Conservation (phyloP, 78 protist genomes). For the Dictyostelium firmibasis region DNA sequence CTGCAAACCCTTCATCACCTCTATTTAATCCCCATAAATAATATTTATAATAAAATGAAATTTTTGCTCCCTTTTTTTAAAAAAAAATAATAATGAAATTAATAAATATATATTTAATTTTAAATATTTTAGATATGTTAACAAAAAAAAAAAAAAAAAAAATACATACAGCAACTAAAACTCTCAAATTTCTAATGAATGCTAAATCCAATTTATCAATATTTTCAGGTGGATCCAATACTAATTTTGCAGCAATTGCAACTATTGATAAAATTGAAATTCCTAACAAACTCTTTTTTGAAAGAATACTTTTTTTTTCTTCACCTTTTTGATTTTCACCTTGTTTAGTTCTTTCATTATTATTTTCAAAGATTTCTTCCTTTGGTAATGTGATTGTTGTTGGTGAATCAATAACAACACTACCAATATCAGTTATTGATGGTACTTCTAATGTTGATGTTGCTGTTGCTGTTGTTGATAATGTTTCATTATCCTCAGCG, state of each 20-base stretch:
- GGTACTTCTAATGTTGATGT: neutral
- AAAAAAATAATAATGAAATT: too few relatives aligned
- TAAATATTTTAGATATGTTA: neutral
- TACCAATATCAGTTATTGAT: neutral
- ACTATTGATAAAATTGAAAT: neutral
- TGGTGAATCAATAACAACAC: neutral
- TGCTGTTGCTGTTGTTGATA: neutral
- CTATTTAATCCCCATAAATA: slow-evolving; percentile 53
- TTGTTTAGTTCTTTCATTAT: neutral
- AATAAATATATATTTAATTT: neutral
- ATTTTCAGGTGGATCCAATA: neutral
- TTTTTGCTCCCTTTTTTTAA: neutral
- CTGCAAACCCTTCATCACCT: slow-evolving; percentile 27
- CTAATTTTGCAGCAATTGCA: neutral
- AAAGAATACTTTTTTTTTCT: neutral
- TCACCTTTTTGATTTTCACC: neutral
- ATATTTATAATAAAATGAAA: slow-evolving; percentile 54
- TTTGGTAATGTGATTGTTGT: neutral
- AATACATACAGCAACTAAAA: slow-evolving; percentile 1
- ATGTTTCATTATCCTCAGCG: neutral
- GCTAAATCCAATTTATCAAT: neutral
- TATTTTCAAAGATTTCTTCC: neutral
- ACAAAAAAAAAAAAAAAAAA: too few relatives aligned
- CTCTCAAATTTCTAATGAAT: slow-evolving; percentile 31
- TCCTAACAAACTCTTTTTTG: neutral